A percentile compares a stretch with the other conserved stretches of the same genome.
Conservation (phyloP, 345 rosid species). For the Acer yangbiense region DNA sequence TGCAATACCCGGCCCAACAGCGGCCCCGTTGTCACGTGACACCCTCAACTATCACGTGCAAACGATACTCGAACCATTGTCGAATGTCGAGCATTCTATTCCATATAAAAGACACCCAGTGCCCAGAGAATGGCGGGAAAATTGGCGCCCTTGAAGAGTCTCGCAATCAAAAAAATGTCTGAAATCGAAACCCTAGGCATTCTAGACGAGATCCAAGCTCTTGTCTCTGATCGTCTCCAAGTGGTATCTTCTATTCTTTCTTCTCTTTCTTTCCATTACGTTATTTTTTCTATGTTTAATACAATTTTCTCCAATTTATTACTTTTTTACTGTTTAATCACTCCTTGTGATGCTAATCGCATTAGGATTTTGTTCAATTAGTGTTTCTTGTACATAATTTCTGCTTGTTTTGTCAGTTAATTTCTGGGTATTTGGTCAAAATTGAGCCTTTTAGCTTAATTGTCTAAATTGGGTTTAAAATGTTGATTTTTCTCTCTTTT, state of each 20-base stretch:
- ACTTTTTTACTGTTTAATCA: background rate
- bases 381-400: background rate
- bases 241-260: slow-evolving; percentile 45
- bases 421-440: slow-evolving; percentile 13
- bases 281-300: background rate
- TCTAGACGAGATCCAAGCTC: slow-evolving; percentile 65
- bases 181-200: slow-evolving; percentile 71
- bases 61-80: too few relatives aligned
- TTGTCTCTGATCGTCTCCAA: slow-evolving; percentile 81
- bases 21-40: background rate
- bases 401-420: background rate
- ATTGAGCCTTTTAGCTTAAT: background rate
- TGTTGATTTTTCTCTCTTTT: background rate
- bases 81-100: too few relatives aligned
- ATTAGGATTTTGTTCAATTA: background rate
- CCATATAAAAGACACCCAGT: background rate
- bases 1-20: too few relatives aligned
- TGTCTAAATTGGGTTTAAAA: background rate
- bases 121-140: slow-evolving; percentile 52
- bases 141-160: slow-evolving; percentile 17
- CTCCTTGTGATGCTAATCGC: background rate
- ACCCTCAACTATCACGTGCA: background rate
- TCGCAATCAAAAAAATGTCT: slow-evolving; percentile 27
- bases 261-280: background rate
- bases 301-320: background rate